Conservation (phyloP, 768 basidiomycete genomes). For the Cyclocybe cylindracea region DNA sequence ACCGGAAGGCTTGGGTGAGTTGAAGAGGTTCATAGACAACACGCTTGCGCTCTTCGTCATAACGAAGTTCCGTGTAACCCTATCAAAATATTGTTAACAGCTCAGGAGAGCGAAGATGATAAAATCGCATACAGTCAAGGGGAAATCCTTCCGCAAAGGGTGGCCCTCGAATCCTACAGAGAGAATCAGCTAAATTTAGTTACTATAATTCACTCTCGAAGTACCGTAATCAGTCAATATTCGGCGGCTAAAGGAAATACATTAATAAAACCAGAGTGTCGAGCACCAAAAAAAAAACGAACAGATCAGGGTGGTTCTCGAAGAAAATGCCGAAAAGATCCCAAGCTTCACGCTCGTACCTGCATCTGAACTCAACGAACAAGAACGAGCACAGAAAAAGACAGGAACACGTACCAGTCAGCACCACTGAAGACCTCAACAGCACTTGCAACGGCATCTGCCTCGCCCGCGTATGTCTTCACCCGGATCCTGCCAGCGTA, state of each 20-base stretch:
- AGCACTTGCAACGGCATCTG: slow-evolving; percentile 85
- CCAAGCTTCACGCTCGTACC: slow-evolving; percentile 98
- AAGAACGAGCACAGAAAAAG: background rate
- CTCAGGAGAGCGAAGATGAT: background rate
- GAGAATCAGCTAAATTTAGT: slow-evolving; percentile 7
- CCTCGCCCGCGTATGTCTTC: slow-evolving; percentile 96
- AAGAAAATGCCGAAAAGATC: slow-evolving; percentile 98
- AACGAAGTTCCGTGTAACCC: slow-evolving; percentile 99
- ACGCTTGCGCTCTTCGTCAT: slow-evolving; percentile 96
- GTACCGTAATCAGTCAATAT: slow-evolving; percentile 97
- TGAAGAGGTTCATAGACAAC: slow-evolving; percentile 98
- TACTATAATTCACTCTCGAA: slow-evolving; percentile 5
- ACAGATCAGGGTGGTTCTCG: slow-evolving; percentile 95
- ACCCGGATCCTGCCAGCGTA: slow-evolving; percentile 88
- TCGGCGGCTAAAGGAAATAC: slow-evolving; percentile 66
- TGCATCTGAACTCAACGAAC: slow-evolving; percentile 24
- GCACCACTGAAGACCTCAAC: slow-evolving; percentile 84
- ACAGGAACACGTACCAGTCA: slow-evolving; percentile 66
- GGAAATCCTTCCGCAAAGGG: slow-evolving; percentile 97
- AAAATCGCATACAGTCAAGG: slow-evolving; percentile 71
- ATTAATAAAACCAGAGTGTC: slow-evolving; percentile 5
- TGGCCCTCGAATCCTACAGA: slow-evolving; percentile 90
- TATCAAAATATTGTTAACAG: slow-evolving; percentile 27
- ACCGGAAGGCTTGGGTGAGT: slow-evolving; percentile 98
- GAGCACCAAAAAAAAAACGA: slow-evolving; percentile 30